A percentile compares a stretch with the other conserved stretches of the same genome.
These are phyloP conservation scores for Lactifluus pinguis DNA, from an alignment of 768 basidiomycete species.

Conservation along the genomic window DNA sequence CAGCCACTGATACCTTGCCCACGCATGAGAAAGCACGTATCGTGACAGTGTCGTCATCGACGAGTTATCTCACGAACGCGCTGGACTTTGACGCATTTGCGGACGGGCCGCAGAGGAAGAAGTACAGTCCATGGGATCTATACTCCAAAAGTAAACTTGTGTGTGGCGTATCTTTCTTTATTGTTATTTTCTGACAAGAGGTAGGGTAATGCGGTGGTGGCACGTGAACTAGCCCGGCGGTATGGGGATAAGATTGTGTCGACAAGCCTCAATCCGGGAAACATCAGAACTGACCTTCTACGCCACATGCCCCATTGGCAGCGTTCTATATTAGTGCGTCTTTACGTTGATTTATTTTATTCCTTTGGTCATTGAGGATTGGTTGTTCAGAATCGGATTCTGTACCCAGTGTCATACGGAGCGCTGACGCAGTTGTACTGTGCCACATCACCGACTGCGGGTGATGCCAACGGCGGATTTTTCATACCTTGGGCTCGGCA, in stretches of 20 bases:
- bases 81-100: conserved; percentile 34
- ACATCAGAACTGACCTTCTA: conserved; percentile 5
- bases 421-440: conserved; percentile 39
- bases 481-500: conserved; percentile 26
- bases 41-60: conserved; percentile 38
- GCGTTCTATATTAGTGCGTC: not conserved
- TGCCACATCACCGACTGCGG: conserved; percentile 33
- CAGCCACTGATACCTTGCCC: conserved; percentile 30
- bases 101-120: conserved; percentile 23
- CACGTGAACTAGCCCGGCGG: conserved; percentile 38
- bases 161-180: conserved; percentile 2
- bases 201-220: conserved; percentile 34
- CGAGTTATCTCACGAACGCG: conserved; percentile 24
- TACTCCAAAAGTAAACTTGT: conserved; percentile 40
- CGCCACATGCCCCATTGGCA: conserved; percentile 1
- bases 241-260: conserved; percentile 41
- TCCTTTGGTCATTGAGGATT: not conserved
- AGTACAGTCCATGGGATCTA: conserved; percentile 3
- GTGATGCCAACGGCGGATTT: conserved; percentile 30
- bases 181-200: not conserved
- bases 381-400: not conserved
- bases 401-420: conserved; percentile 23
- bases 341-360: not conserved
- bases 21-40: conserved; percentile 38
- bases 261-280: conserved; percentile 35